phyloP scores from a whole-genome alignment of 805 yeast species.

The Pichia paraexigua region DNA sequence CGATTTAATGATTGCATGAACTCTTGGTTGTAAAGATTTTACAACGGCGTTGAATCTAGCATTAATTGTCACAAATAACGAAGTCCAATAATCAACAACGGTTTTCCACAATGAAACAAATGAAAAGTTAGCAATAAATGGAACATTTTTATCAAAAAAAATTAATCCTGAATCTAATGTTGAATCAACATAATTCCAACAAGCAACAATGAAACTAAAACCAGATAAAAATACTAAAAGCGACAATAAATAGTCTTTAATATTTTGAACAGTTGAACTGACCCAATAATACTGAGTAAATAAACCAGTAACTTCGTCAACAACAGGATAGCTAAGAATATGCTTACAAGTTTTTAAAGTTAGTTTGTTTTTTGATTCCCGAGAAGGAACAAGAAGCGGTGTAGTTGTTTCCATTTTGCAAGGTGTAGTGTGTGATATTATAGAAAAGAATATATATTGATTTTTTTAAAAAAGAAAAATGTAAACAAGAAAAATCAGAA shows the following conservation, averaged over 20 bases:
- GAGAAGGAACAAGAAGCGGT: neutral
- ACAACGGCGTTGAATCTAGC: neutral
- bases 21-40: neutral
- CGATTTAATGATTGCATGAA: neutral
- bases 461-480: neutral
- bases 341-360: neutral
- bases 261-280: neutral
- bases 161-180: conserved; percentile 17
- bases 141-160: conserved; percentile 25
- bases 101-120: conserved; percentile 9
- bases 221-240: conserved; percentile 13
- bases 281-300: conserved; percentile 1
- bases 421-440: neutral
- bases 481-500: neutral
- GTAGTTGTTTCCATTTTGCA: neutral
- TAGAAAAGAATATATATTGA: neutral
- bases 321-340: conserved; percentile 24
- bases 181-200: conserved; percentile 20
- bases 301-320: conserved; percentile 18
- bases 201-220: conserved; percentile 14
- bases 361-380: neutral
- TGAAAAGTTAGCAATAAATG: conserved; percentile 21
- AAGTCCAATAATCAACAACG: neutral
- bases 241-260: conserved; percentile 2
- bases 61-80: neutral